phyloP scores from a whole-genome alignment of 345 rosid genomes.

The Crucihimalaya himalaica region DNA sequence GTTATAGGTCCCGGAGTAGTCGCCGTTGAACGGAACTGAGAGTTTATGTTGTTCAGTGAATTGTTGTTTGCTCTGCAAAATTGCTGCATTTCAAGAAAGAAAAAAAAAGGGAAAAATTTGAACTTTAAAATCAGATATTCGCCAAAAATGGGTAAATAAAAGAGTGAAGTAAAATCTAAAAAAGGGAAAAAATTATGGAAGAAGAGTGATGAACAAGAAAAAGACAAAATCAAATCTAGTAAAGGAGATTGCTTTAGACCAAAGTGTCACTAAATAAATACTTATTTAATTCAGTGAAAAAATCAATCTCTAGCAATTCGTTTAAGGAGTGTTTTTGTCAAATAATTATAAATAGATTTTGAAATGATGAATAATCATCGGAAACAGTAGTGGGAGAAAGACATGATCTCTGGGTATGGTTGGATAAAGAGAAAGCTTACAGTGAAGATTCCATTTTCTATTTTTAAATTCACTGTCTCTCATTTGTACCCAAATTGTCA shows the following conservation, averaged over 20 bases:
- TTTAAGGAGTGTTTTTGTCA: background rate
- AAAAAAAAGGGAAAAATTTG: background rate
- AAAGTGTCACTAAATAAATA: conserved; percentile 28
- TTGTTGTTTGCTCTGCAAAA: conserved; percentile 56
- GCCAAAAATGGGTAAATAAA: conserved; percentile 18
- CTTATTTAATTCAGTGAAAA: background rate
- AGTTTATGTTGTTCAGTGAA: conserved; percentile 36
- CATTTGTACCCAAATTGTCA: conserved; percentile 40
- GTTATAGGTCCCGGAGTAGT: conserved; percentile 38
- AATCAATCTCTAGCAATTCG: background rate
- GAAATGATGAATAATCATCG: conserved; percentile 31
- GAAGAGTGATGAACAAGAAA: conserved; percentile 40
- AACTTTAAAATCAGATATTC: background rate
- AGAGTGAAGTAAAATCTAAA: conserved; percentile 10
- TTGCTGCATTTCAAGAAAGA: conserved; percentile 49
- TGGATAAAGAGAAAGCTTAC: conserved; percentile 52
- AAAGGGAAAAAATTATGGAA: background rate
- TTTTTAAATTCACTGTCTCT: conserved; percentile 32
- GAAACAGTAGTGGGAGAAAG: conserved; percentile 23
- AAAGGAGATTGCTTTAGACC: conserved; percentile 37
- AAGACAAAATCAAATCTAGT: conserved; percentile 39
- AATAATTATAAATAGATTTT: background rate
- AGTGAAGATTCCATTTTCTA: conserved; percentile 32
- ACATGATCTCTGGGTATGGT: conserved; percentile 40
- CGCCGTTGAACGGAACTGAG: conserved; percentile 48